Percentiles rank a stretch among this genome's conserved stretches.
Conservation (phyloP, 75 land plant species). For the Larix kaempferi region DNA sequence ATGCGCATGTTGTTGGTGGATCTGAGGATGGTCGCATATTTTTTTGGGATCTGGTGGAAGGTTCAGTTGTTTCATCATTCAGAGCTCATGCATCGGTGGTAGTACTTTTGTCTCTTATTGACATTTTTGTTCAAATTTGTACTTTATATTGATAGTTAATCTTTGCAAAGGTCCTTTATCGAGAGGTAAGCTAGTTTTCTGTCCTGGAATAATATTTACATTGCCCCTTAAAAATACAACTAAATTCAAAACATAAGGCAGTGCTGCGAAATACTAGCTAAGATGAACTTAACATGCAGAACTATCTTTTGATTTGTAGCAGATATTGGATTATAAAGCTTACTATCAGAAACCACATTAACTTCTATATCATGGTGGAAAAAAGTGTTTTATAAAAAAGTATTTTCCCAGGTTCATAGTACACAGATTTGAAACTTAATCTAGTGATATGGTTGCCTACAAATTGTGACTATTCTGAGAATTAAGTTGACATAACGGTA, state of each 20-base stretch:
- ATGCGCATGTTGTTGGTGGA: conserved; percentile 89
- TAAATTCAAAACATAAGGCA: neutral
- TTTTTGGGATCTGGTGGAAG: conserved; percentile 96
- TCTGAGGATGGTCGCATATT: conserved; percentile 88
- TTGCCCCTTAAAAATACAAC: neutral
- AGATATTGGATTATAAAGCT: too few relatives aligned
- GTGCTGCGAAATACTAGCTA: too few relatives aligned
- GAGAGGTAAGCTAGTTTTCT: neutral
- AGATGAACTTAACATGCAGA: too few relatives aligned
- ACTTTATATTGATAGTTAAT: neutral
- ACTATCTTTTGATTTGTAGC: too few relatives aligned
- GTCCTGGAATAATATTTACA: neutral
- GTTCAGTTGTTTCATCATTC: conserved; percentile 68
- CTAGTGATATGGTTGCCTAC: too few relatives aligned
- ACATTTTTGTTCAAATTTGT: conserved; percentile 1
- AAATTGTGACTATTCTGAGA: neutral
- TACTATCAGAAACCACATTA: too few relatives aligned
- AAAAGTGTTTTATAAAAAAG: too few relatives aligned
- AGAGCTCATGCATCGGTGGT: conserved; percentile 97
- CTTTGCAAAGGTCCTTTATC: neutral
- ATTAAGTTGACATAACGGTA: neutral
- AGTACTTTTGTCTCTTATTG: conserved; percentile 9
- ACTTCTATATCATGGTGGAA: too few relatives aligned
- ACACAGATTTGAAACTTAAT: too few relatives aligned
- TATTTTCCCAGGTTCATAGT: too few relatives aligned